phyloP scores from a whole-genome alignment of 2,329 filamentous ascomycete genomes.

The Aspergillus ochraceoroseus region DNA sequence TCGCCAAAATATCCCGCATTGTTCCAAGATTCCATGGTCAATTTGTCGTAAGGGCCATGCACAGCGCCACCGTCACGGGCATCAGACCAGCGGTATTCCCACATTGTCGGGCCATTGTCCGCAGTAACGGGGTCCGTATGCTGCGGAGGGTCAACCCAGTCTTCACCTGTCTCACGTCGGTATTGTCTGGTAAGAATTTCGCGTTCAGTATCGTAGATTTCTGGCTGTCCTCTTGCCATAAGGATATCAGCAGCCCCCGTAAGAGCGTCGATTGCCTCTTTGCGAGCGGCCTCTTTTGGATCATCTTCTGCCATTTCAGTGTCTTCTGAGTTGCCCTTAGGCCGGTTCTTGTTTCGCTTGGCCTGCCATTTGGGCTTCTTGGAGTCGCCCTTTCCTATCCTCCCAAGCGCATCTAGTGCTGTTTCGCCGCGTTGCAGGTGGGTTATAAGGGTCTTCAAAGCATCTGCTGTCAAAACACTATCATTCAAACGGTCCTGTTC shows the following conservation, averaged over 20 bases:
- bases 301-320: constrained; percentile 74
- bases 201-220: constrained; percentile 87
- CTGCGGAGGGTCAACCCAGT: constrained; percentile 61
- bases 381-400: constrained; percentile 64
- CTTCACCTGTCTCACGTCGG: constrained; percentile 75
- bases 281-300: constrained; percentile 63
- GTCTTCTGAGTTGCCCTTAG: constrained; percentile 45
- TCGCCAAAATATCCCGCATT: constrained; percentile 89
- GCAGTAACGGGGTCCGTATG: constrained; percentile 26
- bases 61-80: constrained; percentile 70
- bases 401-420: constrained; percentile 76
- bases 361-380: constrained; percentile 60
- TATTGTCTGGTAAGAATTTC: constrained; percentile 81
- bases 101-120: constrained; percentile 50
- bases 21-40: constrained; percentile 86
- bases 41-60: constrained; percentile 81
- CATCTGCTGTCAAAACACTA: constrained; percentile 64
- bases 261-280: constrained; percentile 70
- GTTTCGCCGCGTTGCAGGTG: constrained; percentile 77
- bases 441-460: constrained; percentile 67
- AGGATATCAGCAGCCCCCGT: constrained; percentile 87
- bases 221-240: constrained; percentile 72
- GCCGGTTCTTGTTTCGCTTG: constrained; percentile 50
- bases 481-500: constrained; percentile 70
- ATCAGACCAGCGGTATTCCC: constrained; percentile 93